Evolutionary conservation across 2,329 filamentous ascomycete species (phyloP).

Genomic region (Aspergillus fructus): DNA sequence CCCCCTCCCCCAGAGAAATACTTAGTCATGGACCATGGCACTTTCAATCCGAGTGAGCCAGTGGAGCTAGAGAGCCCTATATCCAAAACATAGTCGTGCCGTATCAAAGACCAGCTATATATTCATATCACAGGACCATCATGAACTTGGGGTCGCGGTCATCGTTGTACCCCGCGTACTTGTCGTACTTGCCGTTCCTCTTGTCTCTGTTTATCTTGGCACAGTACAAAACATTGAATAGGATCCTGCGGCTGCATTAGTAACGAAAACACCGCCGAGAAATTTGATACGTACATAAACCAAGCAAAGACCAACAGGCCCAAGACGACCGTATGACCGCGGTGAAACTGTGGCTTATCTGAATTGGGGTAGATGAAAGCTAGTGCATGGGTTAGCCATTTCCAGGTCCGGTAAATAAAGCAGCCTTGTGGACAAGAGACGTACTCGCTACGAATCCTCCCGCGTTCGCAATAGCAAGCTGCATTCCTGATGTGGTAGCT

Average conservation of each 20-base stretch:
- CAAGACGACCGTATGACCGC: constrained; percentile 62
- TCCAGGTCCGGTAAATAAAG: background rate
- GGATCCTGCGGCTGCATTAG: constrained; percentile 44
- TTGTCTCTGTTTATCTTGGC: constrained; percentile 65
- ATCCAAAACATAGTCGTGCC: background rate
- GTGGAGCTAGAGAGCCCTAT: background rate
- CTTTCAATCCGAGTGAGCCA: background rate
- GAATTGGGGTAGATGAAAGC: constrained; percentile 61
- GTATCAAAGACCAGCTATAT: constrained; percentile 30
- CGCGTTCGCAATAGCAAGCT: constrained; percentile 66
- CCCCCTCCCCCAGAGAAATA: background rate
- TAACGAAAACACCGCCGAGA: constrained; percentile 14
- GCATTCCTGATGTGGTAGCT: constrained; percentile 64
- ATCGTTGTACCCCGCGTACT: constrained; percentile 59
- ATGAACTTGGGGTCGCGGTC: constrained; percentile 64
- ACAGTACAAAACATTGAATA: constrained; percentile 62
- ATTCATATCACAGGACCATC: constrained; percentile 48
- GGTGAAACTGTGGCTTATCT: constrained; percentile 59
- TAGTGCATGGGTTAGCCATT: constrained; percentile 20
- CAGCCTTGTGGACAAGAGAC: constrained; percentile 15
- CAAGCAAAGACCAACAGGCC: constrained; percentile 62
- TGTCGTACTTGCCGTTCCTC: constrained; percentile 56
- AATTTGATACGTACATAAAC: constrained; percentile 56
- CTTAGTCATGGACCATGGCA: background rate
- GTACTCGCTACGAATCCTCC: constrained; percentile 65